These are phyloP conservation scores for Phialemonium atrogriseum DNA, from an alignment of 2,329 filamentous ascomycete species.

Conservation along the genomic window DNA sequence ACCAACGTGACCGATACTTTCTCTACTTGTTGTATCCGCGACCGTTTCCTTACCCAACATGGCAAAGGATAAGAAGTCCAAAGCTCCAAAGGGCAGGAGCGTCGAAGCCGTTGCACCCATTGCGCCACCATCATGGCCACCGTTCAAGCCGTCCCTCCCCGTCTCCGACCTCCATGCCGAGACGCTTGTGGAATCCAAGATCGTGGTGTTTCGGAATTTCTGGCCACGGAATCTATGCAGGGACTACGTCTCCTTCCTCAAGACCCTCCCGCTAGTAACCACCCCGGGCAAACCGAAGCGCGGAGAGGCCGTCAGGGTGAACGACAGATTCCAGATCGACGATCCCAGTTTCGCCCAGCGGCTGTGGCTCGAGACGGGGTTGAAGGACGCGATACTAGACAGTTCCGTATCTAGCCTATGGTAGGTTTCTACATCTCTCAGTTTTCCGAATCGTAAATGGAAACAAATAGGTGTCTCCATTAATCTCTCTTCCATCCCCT, in stretches of 20 bases:
- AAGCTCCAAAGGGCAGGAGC: slow-evolving; percentile 8
- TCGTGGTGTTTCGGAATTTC: slow-evolving; percentile 65
- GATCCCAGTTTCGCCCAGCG: slow-evolving; percentile 66
- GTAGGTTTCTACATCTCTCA: slow-evolving; percentile 24
- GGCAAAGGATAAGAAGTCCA: slow-evolving; percentile 16
- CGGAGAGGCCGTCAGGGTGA: slow-evolving; percentile 75
- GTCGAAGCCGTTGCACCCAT: slow-evolving; percentile 7
- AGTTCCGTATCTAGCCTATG: slow-evolving; percentile 33
- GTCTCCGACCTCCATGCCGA: slow-evolving; percentile 54
- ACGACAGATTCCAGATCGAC: slow-evolving; percentile 79
- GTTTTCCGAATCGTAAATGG: neutral
- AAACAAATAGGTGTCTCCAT: too few species aligned
- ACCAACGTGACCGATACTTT: too few species aligned
- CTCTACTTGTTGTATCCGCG: too few species aligned
- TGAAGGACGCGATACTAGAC: slow-evolving; percentile 52
- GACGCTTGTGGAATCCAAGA: slow-evolving; percentile 49
- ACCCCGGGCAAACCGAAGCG: slow-evolving; percentile 72
- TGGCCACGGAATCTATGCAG: slow-evolving; percentile 69
- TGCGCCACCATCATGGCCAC: slow-evolving; percentile 54
- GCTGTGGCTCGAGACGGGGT: slow-evolving; percentile 69
- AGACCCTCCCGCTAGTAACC: slow-evolving; percentile 61
- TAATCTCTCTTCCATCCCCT: too few species aligned
- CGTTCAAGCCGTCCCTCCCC: slow-evolving; percentile 60
- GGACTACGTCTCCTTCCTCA: slow-evolving; percentile 66
- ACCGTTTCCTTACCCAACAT: slow-evolving; percentile 5